Evolutionary conservation across 176 grass and related monocot genomes (phyloP), one percentile per base, ranked within the genome.

Genomic region (Thinopyrum elongatum): DNA sequence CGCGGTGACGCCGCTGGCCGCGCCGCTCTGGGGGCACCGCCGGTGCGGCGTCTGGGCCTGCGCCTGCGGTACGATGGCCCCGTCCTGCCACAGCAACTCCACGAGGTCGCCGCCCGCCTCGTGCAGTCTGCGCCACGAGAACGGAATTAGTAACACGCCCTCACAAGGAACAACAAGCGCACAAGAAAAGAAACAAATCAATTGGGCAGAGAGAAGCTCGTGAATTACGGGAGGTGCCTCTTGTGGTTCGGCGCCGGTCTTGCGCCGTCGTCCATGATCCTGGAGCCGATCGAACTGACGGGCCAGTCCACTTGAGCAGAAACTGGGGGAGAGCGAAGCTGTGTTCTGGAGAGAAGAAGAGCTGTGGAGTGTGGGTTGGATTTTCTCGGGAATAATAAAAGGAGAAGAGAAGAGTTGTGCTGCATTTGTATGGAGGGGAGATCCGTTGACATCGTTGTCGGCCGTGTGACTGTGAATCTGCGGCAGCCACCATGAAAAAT

Each of bases 21-120:
- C 73, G 72, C 6, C 65, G 71, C 19, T 84, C 89, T 4, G 65
- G 65, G 2, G 49, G n/a, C 36, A n/a, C 65, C 65, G 78, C 26
- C 67, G 81, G 34, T 75, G 72, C 44, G 30, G 82, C 27, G 42
- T 39, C 75, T 88, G 86, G 76, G 79, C 88, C 78, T 97, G 92
- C 49, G 80, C 85, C 36, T 95, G 96, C 80, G 82, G 87, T 27
- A 96, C 84, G 33, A 95, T 81, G 12, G 59, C 84, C 5, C 94
- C 92, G 64, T 99, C 86, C 82, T 92, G 90, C 97, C 97, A 99
- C 29, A 99, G 36, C 8, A 99, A 80, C 76, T 99, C 97, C 39
- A 97, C 70, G 10, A 99, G 83, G 71, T 94, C 97, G 64, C 89
- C 64, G 23, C 88, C 94, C 16, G 44, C 74, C 27, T 30, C 44